Evolutionary conservation across 495 filamentous ascomycete genomes (phyloP).

Genomic region (Aspergillus cristatus): DNA sequence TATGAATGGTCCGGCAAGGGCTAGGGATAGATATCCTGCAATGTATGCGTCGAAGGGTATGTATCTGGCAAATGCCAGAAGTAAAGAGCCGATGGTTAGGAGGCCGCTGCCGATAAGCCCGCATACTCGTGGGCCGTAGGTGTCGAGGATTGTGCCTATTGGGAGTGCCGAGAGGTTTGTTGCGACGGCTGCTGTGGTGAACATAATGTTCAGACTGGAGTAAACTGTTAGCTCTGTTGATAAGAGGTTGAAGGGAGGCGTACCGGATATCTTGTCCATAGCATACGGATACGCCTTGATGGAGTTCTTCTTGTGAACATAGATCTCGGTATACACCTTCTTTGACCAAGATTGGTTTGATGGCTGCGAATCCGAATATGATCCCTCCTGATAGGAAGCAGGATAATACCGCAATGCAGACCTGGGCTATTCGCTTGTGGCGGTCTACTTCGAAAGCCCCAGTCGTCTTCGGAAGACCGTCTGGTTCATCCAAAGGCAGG

Average conservation of each 20-base stretch:
- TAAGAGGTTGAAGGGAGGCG: background rate
- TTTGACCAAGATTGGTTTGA: conserved; percentile 70
- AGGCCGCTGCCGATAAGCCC: conserved; percentile 64
- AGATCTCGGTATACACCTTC: conserved; percentile 64
- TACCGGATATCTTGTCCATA: conserved; percentile 68
- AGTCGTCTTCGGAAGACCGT: conserved; percentile 33
- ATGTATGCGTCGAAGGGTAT: conserved; percentile 65
- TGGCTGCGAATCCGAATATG: conserved; percentile 70
- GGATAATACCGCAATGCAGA: conserved; percentile 56
- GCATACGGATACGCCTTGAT: conserved; percentile 55
- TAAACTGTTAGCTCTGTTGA: conserved; percentile 2
- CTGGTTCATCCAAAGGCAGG: too few relatives aligned
- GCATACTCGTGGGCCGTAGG: conserved; percentile 68
- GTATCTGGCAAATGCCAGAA: conserved; percentile 59
- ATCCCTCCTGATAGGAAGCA: conserved; percentile 75
- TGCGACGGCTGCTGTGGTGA: conserved; percentile 81
- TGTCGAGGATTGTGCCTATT: conserved; percentile 77
- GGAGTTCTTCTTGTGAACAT: conserved; percentile 52
- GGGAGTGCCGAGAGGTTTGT: conserved; percentile 77
- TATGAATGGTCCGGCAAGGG: conserved; percentile 79
- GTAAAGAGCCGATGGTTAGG: conserved; percentile 56
- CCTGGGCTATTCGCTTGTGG: conserved; percentile 50
- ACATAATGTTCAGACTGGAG: conserved; percentile 73
- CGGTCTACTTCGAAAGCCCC: conserved; percentile 62
- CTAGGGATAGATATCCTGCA: conserved; percentile 70